Percentiles rank a stretch among this genome's conserved stretches.
Conservation (phyloP, 1,284 basidiomycete species). For the Tranzscheliella williamsii region DNA sequence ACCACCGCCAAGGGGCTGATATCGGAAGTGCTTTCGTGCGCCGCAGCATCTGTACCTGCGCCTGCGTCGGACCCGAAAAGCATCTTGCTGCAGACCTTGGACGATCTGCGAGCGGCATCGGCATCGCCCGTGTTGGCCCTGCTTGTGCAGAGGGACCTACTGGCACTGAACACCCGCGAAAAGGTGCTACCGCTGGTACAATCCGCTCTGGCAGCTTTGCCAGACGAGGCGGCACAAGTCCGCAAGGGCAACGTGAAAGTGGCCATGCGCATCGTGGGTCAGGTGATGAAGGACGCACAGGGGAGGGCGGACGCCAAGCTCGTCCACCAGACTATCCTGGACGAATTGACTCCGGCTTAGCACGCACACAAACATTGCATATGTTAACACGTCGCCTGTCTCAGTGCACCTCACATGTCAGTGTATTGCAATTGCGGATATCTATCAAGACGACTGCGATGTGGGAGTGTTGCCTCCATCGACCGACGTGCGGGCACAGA, state of each 20-base stretch:
- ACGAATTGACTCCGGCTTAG: slow-evolving; percentile 5
- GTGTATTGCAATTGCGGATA: too few species aligned
- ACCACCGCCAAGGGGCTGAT: slow-evolving; percentile 59
- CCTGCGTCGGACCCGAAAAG: neutral
- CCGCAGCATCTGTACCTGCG: slow-evolving; percentile 1
- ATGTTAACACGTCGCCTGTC: neutral
- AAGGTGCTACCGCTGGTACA: slow-evolving; percentile 65
- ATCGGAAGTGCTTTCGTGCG: slow-evolving; percentile 38
- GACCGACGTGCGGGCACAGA: too few species aligned
- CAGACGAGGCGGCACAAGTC: slow-evolving; percentile 73
- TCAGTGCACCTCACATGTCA: too few species aligned
- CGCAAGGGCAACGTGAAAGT: slow-evolving; percentile 77
- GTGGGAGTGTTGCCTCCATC: too few species aligned
- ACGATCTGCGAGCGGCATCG: slow-evolving; percentile 1
- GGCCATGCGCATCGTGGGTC: slow-evolving; percentile 82
- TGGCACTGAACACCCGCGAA: slow-evolving; percentile 23
- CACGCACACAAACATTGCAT: too few species aligned
- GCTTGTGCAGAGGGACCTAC: slow-evolving; percentile 12
- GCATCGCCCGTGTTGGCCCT: slow-evolving; percentile 19
- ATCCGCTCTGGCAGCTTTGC: slow-evolving; percentile 71
- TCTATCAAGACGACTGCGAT: too few species aligned
- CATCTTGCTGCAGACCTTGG: slow-evolving; percentile 2
- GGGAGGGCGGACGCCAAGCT: slow-evolving; percentile 73
- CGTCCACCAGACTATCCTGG: slow-evolving; percentile 25
- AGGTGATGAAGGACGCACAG: slow-evolving; percentile 81